A percentile compares a stretch with the other conserved stretches of the same genome.
These are phyloP conservation scores for Scedosporium aurantiacum DNA, from an alignment of 2,329 filamentous ascomycete genomes.

Conservation along the genomic window DNA sequence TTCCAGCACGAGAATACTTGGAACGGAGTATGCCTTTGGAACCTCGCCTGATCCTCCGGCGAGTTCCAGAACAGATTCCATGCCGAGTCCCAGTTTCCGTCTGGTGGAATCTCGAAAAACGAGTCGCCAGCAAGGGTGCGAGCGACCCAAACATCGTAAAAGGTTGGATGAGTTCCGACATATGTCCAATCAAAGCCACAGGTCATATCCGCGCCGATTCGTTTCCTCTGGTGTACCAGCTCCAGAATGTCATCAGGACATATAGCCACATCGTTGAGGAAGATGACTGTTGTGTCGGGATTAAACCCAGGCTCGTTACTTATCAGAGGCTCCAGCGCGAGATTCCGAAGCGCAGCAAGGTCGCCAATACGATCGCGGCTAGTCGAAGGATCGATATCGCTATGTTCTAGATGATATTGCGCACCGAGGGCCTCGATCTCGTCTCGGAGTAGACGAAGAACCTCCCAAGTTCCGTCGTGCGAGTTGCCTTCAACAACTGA, in stretches of 20 bases:
- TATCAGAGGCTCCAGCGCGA: conserved; percentile 36
- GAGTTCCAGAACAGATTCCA: conserved; percentile 45
- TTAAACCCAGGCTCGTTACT: conserved; percentile 15
- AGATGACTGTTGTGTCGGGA: conserved; percentile 33
- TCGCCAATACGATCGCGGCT: conserved; percentile 30
- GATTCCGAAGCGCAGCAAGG: conserved; percentile 40
- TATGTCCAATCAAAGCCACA: conserved; percentile 50
- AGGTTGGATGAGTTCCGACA: conserved; percentile 30
- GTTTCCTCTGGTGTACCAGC: conserved; percentile 34
- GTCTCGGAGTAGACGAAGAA: conserved; percentile 27
- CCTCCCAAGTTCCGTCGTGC: conserved; percentile 37
- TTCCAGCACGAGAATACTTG: conserved; percentile 55
- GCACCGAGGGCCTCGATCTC: conserved; percentile 24
- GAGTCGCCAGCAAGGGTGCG: conserved; percentile 39
- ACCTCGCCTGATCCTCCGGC: conserved; percentile 20
- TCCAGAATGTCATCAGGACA: conserved; percentile 48
- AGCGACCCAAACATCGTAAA: conserved; percentile 47
- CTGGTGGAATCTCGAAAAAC: conserved; percentile 41
- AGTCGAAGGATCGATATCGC: conserved; percentile 28
- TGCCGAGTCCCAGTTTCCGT: conserved; percentile 36
- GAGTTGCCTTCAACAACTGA: conserved; percentile 43
- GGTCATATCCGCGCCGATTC: conserved; percentile 40
- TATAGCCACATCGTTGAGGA: conserved; percentile 41
- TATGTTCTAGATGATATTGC: conserved; percentile 29
- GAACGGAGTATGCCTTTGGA: conserved; percentile 31